Evolutionary conservation across 2,329 filamentous ascomycete genomes (phyloP).

Genomic region (Myriosclerotinia duriaeana): DNA sequence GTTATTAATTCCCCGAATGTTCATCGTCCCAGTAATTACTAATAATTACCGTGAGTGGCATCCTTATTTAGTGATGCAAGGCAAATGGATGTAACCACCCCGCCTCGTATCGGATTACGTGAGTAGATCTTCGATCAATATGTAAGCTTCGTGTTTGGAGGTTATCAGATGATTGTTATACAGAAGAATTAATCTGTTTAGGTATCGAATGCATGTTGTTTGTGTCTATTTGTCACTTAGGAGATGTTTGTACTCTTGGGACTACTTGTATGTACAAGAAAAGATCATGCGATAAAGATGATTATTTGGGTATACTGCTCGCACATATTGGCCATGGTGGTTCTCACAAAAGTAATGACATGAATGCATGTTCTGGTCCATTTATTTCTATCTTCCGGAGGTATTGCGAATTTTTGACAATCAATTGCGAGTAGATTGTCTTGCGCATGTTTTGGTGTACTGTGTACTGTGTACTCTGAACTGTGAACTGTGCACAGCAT

Average conservation of each 20-base stretch:
- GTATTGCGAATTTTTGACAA: background rate
- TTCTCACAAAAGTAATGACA: background rate
- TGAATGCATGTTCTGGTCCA: background rate
- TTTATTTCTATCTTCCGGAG: background rate
- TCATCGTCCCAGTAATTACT: background rate
- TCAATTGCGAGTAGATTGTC: background rate
- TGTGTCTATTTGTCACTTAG: background rate
- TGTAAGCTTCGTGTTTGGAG: conserved; percentile 18
- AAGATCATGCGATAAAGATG: background rate
- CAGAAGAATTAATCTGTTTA: too few relatives aligned
- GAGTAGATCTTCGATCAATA: conserved; percentile 6
- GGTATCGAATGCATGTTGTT: background rate
- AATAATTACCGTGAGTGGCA: too few relatives aligned
- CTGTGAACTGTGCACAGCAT: background rate
- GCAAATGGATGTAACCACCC: background rate
- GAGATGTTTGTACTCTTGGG: background rate
- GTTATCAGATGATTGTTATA: background rate
- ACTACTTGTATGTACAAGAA: background rate
- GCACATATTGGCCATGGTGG: accelerated
- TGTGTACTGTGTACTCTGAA: too few relatives aligned
- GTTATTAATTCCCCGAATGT: background rate
- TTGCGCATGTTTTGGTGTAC: too few relatives aligned
- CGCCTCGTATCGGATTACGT: conserved; percentile 21
- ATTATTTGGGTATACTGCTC: background rate
- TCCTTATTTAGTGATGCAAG: background rate